These are phyloP conservation scores for Melanogaster broomeanus DNA, from an alignment of 768 basidiomycete genomes.

Conservation along the genomic window DNA sequence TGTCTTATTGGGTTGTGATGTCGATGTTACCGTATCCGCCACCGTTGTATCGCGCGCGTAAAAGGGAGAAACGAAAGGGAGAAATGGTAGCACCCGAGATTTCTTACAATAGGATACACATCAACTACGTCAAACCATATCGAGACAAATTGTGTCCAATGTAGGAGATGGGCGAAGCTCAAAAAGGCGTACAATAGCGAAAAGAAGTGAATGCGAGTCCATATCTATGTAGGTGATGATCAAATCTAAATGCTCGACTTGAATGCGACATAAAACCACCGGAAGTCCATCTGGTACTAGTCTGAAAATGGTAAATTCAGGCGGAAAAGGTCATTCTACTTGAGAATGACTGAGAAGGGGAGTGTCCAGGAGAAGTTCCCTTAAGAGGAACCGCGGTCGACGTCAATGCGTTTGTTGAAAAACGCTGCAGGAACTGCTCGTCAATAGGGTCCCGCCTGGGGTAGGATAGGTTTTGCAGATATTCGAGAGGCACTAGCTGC, in stretches of 20 bases:
- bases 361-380: conserved; percentile 8
- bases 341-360: conserved; percentile 23
- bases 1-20: too few species aligned
- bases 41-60: too few species aligned
- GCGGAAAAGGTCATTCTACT: conserved; percentile 28
- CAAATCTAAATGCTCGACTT: conserved; percentile 21
- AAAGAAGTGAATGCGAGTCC: conserved; percentile 21
- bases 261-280: conserved; percentile 2
- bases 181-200: conserved; percentile 25
- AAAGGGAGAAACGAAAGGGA: too few species aligned
- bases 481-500: conserved; percentile 62
- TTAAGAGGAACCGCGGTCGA: conserved; percentile 19
- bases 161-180: conserved; percentile 2
- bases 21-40: too few species aligned
- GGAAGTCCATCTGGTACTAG: conserved; percentile 1
- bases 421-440: conserved; percentile 62
- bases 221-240: conserved; percentile 30
- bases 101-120: too few species aligned
- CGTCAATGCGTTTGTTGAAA: conserved; percentile 38
- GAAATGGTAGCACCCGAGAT: too few species aligned
- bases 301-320: not conserved
- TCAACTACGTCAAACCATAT: too few species aligned
- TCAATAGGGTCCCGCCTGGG: conserved; percentile 63
- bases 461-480: conserved; percentile 55
- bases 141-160: not conserved